Percentiles rank a stretch among this genome's conserved stretches.
Conservation (phyloP, 768 basidiomycete genomes). For the Russula dissimulans region DNA sequence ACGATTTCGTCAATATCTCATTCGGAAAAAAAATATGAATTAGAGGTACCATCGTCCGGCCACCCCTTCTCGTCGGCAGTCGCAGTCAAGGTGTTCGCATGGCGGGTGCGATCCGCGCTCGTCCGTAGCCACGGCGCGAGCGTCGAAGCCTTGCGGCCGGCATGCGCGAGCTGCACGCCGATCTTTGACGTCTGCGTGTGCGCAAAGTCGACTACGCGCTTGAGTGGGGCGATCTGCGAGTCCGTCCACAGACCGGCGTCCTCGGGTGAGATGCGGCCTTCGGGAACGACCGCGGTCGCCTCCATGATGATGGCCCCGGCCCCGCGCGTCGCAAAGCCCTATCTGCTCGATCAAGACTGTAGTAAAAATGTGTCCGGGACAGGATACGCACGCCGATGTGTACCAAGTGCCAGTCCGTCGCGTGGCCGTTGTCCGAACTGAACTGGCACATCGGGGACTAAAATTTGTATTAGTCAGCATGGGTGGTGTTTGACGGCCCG, state of each 20-base stretch:
- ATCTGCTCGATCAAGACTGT: too few relatives aligned
- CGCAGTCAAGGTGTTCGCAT: slow-evolving; percentile 23
- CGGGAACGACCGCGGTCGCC: slow-evolving; percentile 63
- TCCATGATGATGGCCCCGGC: slow-evolving; percentile 64
- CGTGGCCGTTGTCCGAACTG: slow-evolving; percentile 61
- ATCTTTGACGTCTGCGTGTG: slow-evolving; percentile 62
- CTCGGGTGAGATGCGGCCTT: slow-evolving; percentile 69
- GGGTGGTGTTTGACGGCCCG: too few relatives aligned
- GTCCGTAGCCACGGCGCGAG: slow-evolving; percentile 56
- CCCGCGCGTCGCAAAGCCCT: slow-evolving; percentile 63
- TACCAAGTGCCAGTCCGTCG: slow-evolving; percentile 78
- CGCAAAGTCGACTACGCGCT: slow-evolving; percentile 63
- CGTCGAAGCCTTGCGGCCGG: slow-evolving; percentile 64
- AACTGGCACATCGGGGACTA: slow-evolving; percentile 82
- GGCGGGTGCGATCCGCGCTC: slow-evolving; percentile 28
- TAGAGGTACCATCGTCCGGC: slow-evolving; percentile 6
- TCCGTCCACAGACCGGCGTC: slow-evolving; percentile 75
- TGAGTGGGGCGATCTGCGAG: slow-evolving; percentile 59
- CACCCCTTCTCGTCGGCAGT: slow-evolving; percentile 7
- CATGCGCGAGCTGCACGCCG: slow-evolving; percentile 75
- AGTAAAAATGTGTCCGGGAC: too few relatives aligned
- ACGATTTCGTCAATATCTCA: too few relatives aligned
- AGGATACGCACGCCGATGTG: slow-evolving; percentile 48
- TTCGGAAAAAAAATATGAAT: not conserved
- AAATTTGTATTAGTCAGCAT: not conserved